Evolutionary conservation across 352 stramenopile species (phyloP).

Genomic region (Phytophthora agathidicida): DNA sequence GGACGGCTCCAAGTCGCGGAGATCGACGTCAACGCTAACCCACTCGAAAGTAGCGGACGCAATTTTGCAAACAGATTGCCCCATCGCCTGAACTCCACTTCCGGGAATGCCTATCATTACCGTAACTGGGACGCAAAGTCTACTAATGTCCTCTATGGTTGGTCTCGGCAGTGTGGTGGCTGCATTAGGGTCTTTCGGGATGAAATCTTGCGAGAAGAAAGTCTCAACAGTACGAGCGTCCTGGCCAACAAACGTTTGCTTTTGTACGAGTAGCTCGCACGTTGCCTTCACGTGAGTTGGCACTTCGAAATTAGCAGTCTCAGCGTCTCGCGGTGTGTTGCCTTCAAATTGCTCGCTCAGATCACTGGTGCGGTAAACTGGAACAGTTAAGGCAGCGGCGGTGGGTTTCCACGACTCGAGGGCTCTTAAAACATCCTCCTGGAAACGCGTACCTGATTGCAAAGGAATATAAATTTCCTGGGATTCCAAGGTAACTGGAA

Average conservation of each 20-base stretch:
- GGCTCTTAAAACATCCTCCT: conserved; percentile 64
- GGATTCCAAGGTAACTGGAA: conserved; percentile 43
- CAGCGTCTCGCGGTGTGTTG: conserved; percentile 43
- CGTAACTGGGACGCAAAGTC: conserved; percentile 57
- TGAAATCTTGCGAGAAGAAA: conserved; percentile 66
- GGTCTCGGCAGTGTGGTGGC: conserved; percentile 47
- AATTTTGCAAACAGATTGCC: conserved; percentile 52
- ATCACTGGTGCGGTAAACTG: conserved; percentile 62
- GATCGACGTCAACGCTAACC: conserved; percentile 45
- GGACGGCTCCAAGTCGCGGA: conserved; percentile 23
- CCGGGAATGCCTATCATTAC: conserved; percentile 71
- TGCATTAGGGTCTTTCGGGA: conserved; percentile 55
- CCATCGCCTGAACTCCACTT: conserved; percentile 48
- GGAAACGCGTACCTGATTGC: conserved; percentile 64
- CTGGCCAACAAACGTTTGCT: conserved; percentile 19
- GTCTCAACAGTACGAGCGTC: conserved; percentile 25
- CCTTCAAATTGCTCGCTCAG: conserved; percentile 44
- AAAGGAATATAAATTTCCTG: conserved; percentile 56
- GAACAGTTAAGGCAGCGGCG: conserved; percentile 45
- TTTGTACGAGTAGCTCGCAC: conserved; percentile 31
- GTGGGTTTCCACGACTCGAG: conserved; percentile 65
- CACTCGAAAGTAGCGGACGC: conserved; percentile 52
- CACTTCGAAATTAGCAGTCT: conserved; percentile 20
- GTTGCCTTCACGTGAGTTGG: conserved; percentile 19
- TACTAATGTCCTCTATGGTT: conserved; percentile 29